phyloP scores from a whole-genome alignment of 129 eudicot species.

The Tagetes erecta region DNA sequence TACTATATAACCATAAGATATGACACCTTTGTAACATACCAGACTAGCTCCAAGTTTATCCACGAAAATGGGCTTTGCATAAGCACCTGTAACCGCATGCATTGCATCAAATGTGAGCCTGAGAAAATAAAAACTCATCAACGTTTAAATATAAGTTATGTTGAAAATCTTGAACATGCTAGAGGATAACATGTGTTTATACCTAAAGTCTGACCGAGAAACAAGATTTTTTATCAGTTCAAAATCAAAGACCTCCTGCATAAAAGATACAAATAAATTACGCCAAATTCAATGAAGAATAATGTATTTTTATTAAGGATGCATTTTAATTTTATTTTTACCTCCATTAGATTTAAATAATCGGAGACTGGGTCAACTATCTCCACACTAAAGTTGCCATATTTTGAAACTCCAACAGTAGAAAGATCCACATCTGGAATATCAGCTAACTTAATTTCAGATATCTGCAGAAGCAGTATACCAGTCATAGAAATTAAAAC shows the following conservation, averaged over 20 bases:
- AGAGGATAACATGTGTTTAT: conserved; percentile 19
- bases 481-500: conserved; percentile 33
- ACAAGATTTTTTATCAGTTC: conserved; percentile 71
- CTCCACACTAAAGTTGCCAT: conserved; percentile 83
- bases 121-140: conserved; percentile 26
- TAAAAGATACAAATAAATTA: conserved; percentile 18
- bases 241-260: conserved; percentile 94
- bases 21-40: conserved; percentile 41
- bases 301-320: not conserved
- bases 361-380: conserved; percentile 95
- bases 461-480: conserved; percentile 57
- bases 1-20: conserved; percentile 1
- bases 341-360: conserved; percentile 95
- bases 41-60: conserved; percentile 92
- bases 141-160: not conserved
- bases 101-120: conserved; percentile 98
- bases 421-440: conserved; percentile 92
- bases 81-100: conserved; percentile 99
- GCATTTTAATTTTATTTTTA: conserved; percentile 23
- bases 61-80: conserved; percentile 95
- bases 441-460: conserved; percentile 84
- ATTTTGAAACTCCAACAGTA: conserved; percentile 59
- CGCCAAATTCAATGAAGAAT: not conserved
- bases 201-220: conserved; percentile 88
- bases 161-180: conserved; percentile 11